A percentile compares a stretch with the other conserved stretches of the same genome.
These are phyloP conservation scores for Microbotryomycetes sp. DNA, from an alignment of 1,284 basidiomycete genomes.

Conservation along the genomic window DNA sequence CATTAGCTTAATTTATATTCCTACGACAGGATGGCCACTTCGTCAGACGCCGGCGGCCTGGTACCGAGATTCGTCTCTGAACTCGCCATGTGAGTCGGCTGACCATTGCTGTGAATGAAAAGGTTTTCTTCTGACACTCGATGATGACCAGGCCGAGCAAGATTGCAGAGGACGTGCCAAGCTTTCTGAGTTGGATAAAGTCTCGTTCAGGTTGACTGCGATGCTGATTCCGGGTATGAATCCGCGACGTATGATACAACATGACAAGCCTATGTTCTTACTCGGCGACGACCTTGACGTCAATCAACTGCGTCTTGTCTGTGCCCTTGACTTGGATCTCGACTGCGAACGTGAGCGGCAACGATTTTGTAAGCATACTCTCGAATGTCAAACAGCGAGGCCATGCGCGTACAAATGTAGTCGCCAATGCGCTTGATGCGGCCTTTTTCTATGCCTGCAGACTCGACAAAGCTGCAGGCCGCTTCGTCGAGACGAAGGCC, in stretches of 20 bases:
- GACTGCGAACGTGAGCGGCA: neutral
- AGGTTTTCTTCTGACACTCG: neutral
- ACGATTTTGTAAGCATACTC: neutral
- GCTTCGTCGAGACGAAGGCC: slow-evolving; percentile 3
- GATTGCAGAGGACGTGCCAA: slow-evolving; percentile 24
- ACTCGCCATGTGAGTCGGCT: slow-evolving; percentile 1
- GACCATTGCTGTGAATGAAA: neutral
- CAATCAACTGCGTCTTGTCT: slow-evolving; percentile 1
- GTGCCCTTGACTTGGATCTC: slow-evolving; percentile 6
- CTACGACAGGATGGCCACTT: slow-evolving; percentile 22
- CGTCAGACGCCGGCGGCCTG: slow-evolving; percentile 16
- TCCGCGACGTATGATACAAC: no score
- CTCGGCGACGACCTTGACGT: slow-evolving; percentile 6
- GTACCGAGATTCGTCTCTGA: slow-evolving; percentile 20
- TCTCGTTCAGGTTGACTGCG: no score
- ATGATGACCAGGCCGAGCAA: slow-evolving; percentile 15
- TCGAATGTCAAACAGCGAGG: no score
- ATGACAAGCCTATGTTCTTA: no score
- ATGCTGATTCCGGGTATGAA: no score
- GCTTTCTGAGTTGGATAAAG: slow-evolving; percentile 25
- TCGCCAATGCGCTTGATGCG: slow-evolving; percentile 20
- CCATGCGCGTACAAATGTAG: slow-evolving; percentile 8
- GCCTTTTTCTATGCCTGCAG: slow-evolving; percentile 16
- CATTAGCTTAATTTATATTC: no score
- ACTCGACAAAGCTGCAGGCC: slow-evolving; percentile 7